Evolutionary conservation across 1,284 basidiomycete genomes (phyloP), one percentile per base, ranked within the genome.

Genomic region (Dichomitus squalens): DNA sequence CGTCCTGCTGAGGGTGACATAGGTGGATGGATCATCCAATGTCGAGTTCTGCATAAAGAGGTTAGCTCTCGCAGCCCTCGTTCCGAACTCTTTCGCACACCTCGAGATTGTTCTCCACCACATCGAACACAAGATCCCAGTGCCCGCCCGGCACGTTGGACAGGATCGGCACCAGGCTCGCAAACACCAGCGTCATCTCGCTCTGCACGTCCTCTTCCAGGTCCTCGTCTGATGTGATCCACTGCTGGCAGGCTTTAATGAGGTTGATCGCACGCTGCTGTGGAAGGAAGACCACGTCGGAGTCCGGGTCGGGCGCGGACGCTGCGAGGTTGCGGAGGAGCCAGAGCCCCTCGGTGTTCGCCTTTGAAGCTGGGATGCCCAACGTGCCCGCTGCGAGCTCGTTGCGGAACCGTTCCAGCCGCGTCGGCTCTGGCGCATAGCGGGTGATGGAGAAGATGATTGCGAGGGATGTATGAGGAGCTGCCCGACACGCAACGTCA

Each of bases 101-200:
- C 80, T 96, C 94, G 1, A 98, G 77, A 63, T 93, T 95, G 53
- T 83, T 90, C 71, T 97, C 94, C 20, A 97, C 72, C 6, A 98
- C 74, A 70, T 98, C 95, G 69, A 95, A 95, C 16, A 97, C 87
- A 46, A 95, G 83, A 51, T 95, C 92, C 93, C 96, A 96, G 71
- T 98, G 97, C 0, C 82, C 79, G 0, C 97, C 97, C 4, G 85
- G 78, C 0, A 98, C 79, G 66, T 87, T 91, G 71, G 98, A 95
- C 52, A 99, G 76, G 48, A 98, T 91, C 0, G 96, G 95, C 1
- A 88, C 88, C 1, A 99, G 77, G 57, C 91, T 80, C 35, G 83
- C 74, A 68, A 95, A 93, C 0, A 98, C 72, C 58, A 87, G 74
- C 0, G 90, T 86, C 73, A 97, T 85, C 49, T 83, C 84, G 52